Evolutionary conservation across 2,329 filamentous ascomycete genomes (phyloP), one percentile per base, ranked within the genome.

Genomic region (Chrysoporthe puriensis): DNA sequence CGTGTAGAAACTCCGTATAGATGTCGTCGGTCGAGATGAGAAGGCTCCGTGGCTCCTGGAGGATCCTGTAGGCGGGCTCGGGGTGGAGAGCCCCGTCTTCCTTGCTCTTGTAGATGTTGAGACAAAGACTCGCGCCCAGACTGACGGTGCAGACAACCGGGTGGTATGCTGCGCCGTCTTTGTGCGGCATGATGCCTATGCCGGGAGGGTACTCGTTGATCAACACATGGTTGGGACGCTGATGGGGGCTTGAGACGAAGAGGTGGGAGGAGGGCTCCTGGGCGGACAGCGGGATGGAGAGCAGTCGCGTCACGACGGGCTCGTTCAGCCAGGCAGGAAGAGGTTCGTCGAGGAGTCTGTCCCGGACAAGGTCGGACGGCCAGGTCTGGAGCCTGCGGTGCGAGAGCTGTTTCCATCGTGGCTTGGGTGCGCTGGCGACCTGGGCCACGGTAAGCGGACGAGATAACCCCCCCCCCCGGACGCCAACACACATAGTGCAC

Each of bases 131-230:
- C 11, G 88, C 88, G 0, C 93, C 93, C 8, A 99, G 81, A 79
- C 93, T 97, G 70, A 98, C 90, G 1, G 96, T 98, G 71, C 93
- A 96, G 14, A 97, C 95, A 16, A 96, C 88, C 1, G 91, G 91
- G 75, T 91, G 86, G 76, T 99, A 99, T 11, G 95, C 93, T 9
- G 86, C 81, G 1, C 95, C 96, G 77, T 99, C 95, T 83, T 97
- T 96, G 77, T 98, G 95, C 59, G 94, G 90, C 92, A 97, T 97
- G 72, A 98, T 98, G n/a, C 95, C 95, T 70, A 97, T 88, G 1
- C 92, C 93, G 0, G 92, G 88, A 1, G 85, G 84, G 77, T 98
- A 99, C 77, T 97, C 94, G 75, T 99, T 99, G 73, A 98, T 89
- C 48, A 98, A 84, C 58, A 97, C 93, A 79, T 98, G 96, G 74